Evolutionary conservation across 169 alveolate species (phyloP), one percentile per base, ranked within the genome.

Genomic region (Plasmodium reichenowi): DNA sequence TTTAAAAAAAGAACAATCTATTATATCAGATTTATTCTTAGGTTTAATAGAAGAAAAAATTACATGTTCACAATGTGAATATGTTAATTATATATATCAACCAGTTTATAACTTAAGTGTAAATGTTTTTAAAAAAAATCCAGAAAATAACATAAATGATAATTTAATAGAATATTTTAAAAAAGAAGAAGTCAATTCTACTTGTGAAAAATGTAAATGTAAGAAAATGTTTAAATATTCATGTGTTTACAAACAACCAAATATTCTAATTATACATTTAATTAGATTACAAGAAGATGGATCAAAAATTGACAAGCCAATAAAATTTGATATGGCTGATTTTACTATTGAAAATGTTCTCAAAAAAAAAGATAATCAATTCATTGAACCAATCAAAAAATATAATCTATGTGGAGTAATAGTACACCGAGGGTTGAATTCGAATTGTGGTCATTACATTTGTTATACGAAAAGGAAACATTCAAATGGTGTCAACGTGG

Each of bases 171-270:
- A 76, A 64, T 76, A 76, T 54, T 76, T 76, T 38, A 76, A 76
- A 76, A 76, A 76, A 64, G 89, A 76, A 68, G 89, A 76, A 76
- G 89, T 76, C 50, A 76, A 76, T 76, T 76, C 89, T 3, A 76
- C 89, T 2, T 76, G 89, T 56, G 89, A 76, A 76, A 76, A 76
- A 64, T 76, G 89, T 48, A 76, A 76, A 76, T 76, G 78, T 13
- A 76, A 63, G 32, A 76, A 76, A 52, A 76, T 76, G 89, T 76
- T 17, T 64, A 76, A 63, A 76, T 20, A 50, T 3, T 76, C 89
- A 7, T 76, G 70, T 64, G 89, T 76, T 6, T 76, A 76, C 32
- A 76, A 76, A 26, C 76, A 76, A 68, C 89, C 89, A 38, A 76
- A 76, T 29, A 56, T 76, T 56, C 68, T 76, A 13, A 76, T 76